Base-by-base conservation (phyloP, 1,139 yeast species). In the Pichiaceae sp. region DNA sequence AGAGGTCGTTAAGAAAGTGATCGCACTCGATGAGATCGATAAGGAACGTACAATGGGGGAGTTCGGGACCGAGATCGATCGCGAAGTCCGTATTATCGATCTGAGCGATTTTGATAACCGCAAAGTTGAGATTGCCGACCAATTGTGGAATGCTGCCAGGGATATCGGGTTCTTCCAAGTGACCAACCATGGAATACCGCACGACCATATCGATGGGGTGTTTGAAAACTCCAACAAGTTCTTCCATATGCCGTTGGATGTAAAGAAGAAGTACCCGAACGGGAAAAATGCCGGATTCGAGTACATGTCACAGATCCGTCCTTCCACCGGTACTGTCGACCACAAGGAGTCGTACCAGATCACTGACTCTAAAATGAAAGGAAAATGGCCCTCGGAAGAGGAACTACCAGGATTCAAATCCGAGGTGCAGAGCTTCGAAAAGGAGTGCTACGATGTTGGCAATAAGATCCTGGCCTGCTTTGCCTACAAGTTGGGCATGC, bases 341-440 rank as follows among this genome's bases (percentile, higher is more conserved):
- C 50, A 52, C 32, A 57, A 57, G 28, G 61, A 57, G 38, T 49
- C 59, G n/a, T 35, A 46, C n/a, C 62, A 57, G 38, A 41, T 57
- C 11, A 60, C 57, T 35, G 52, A 45, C 24, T 61, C 57, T 39
- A 42, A 56, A 26, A 36, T 40, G 29, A 38, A 54, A 32, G 44
- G 38, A 15, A 52, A 57, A 36, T 57, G 62, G 62, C 62, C 62
- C 12, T 39, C 40, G 1, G 41, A 25, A 2, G 55, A 47, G 21
- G 56, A 56, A 32, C 49, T 56, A 16, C 52, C 54, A 8, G 42
- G 42, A 28, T 57, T 61, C 60, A 42, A 45, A 34, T 11, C n/a
- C 11, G 39, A 45, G 17, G 38, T 48, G 4, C 32, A 37, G 15
- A 41, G 38, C 11, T 57, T 57, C 35, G 45, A 54, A 39, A 23